A percentile compares a stretch with the other conserved stretches of the same genome.
phyloP scores from a whole-genome alignment of 2,329 filamentous ascomycete species.

The Fusarium musae region DNA sequence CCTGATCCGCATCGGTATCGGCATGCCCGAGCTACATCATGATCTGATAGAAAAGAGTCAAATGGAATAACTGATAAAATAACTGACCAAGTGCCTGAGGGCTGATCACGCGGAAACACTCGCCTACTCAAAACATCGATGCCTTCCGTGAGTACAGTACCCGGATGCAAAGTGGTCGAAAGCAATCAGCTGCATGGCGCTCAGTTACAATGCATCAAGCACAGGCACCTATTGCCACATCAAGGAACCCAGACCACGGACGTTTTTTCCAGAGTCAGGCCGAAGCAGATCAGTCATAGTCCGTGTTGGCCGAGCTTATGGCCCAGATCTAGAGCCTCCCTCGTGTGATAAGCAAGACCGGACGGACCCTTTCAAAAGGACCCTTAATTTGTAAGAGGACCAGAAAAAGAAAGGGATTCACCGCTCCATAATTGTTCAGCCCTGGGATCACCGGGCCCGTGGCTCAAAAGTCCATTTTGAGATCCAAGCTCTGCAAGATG shows the following conservation, averaged over 20 bases:
- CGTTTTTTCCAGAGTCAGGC: not conserved
- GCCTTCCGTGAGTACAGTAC: not conserved
- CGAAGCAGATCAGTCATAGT: conserved; percentile 2
- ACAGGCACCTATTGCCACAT: not conserved
- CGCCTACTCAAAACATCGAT: not conserved
- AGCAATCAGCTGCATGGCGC: conserved; percentile 26
- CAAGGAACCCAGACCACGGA: not conserved
- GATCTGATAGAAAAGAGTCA: conserved; percentile 16
- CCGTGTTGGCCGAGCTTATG: conserved; percentile 1
- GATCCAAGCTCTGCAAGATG: conserved; percentile 17
- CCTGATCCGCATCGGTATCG: conserved; percentile 23
- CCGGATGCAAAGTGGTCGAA: conserved; percentile 8
- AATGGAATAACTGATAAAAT: conserved; percentile 5
- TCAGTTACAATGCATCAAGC: conserved; percentile 23
- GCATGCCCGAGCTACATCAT: conserved; percentile 21
- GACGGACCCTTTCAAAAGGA: conserved; percentile 1
- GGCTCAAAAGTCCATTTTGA: conserved; percentile 5
- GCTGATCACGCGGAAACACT: not conserved
- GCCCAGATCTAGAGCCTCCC: not conserved
- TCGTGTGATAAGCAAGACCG: conserved; percentile 1
- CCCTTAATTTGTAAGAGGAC: conserved; percentile 3
- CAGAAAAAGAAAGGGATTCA: not conserved
- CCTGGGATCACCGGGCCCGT: conserved; percentile 7
- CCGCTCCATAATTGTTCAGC: conserved; percentile 18
- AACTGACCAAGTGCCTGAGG: conserved; percentile 10